phyloP scores from a whole-genome alignment of 495 filamentous ascomycete species.

The Lineolata rhizophorae region DNA sequence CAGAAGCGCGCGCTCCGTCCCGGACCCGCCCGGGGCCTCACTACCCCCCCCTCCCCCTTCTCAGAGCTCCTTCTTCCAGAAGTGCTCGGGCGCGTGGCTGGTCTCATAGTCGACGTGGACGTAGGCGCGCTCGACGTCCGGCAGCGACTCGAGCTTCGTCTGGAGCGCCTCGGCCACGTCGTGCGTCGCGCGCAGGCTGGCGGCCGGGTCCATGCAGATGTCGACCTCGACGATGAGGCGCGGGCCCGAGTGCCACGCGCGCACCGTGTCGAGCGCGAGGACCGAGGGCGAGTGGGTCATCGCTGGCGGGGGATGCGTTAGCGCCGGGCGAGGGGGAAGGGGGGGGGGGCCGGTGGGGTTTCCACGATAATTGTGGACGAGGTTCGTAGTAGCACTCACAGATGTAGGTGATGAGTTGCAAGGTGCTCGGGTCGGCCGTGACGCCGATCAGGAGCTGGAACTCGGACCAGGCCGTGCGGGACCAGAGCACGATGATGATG shows the following conservation, averaged over 20 bases:
- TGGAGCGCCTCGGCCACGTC: constrained; percentile 89
- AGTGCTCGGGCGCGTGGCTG: constrained; percentile 64
- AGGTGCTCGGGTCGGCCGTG: constrained; percentile 60
- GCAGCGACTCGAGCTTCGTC: constrained; percentile 79
- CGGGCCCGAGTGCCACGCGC: constrained; percentile 79
- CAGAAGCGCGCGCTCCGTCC: too few species aligned
- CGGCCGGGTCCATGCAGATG: constrained; percentile 18
- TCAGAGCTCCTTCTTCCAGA: constrained; percentile 23
- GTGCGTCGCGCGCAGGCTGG: constrained; percentile 51
- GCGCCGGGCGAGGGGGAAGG: too few species aligned
- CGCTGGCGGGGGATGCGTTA: constrained; percentile 17
- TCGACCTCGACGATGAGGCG: constrained; percentile 41
- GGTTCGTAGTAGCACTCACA: constrained; percentile 25
- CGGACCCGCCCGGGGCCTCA: too few species aligned
- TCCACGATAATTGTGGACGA: too few species aligned
- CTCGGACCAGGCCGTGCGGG: constrained; percentile 65
- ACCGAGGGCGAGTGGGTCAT: constrained; percentile 77
- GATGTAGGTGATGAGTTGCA: constrained; percentile 92
- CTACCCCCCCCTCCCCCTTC: too few species aligned
- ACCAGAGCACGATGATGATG: constrained; percentile 59
- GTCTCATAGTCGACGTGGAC: constrained; percentile 97
- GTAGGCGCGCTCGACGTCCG: constrained; percentile 84
- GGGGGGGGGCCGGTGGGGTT: too few species aligned
- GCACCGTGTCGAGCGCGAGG: constrained; percentile 75
- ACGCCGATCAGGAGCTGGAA: constrained; percentile 82